phyloP scores from a whole-genome alignment of 306 rosid species.

The Nissolia schottii region DNA sequence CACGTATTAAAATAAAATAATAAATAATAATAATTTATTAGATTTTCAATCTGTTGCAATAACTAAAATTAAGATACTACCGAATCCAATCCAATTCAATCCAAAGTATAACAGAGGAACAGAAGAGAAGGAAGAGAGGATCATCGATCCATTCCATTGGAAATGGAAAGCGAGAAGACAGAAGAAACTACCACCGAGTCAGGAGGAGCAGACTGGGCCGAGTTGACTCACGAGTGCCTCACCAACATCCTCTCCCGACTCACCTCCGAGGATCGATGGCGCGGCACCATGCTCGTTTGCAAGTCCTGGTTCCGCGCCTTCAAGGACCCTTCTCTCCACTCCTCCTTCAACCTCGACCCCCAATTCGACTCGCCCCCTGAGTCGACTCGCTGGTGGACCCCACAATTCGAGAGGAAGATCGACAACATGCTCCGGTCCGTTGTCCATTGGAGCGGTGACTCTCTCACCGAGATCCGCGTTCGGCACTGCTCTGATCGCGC shows the following conservation, averaged over 20 bases:
- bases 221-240: slow-evolving; percentile 75
- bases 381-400: slow-evolving; percentile 59
- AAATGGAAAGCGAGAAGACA: slow-evolving; percentile 22
- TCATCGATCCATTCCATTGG: too few relatives aligned
- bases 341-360: slow-evolving; percentile 62
- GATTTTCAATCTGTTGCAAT: too few relatives aligned
- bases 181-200: slow-evolving; percentile 4
- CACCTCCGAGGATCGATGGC: slow-evolving; percentile 64
- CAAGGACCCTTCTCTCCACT: slow-evolving; percentile 60
- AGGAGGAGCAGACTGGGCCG: slow-evolving; percentile 53
- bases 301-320: slow-evolving; percentile 68
- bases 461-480: slow-evolving; percentile 54
- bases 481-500: slow-evolving; percentile 72
- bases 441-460: slow-evolving; percentile 45
- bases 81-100: too few relatives aligned
- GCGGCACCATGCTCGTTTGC: slow-evolving; percentile 66
- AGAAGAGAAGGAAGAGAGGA: neutral
- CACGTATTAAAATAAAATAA: too few relatives aligned
- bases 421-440: slow-evolving; percentile 80
- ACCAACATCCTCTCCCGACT: slow-evolving; percentile 69
- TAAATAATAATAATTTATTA: too few relatives aligned
- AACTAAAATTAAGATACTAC: too few relatives aligned
- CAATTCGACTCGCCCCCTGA: slow-evolving; percentile 42
- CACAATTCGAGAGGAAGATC: slow-evolving; percentile 53
- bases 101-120: too few relatives aligned